phyloP scores from a whole-genome alignment of 257 asterid species.

The Solanum rostratum region DNA sequence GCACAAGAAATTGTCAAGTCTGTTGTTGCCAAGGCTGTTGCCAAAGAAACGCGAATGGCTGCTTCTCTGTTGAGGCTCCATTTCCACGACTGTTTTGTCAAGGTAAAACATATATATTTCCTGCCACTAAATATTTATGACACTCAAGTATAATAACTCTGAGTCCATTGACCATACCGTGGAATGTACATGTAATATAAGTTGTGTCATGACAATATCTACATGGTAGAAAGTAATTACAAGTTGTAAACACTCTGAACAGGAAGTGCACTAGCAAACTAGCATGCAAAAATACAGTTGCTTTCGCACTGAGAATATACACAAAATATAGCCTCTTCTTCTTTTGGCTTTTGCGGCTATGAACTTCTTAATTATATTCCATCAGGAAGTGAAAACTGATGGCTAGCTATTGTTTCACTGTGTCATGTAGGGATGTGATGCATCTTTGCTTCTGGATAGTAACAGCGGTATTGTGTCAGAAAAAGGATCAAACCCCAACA shows the following conservation, averaged over 20 bases:
- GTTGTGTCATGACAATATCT: not conserved
- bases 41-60: constrained; percentile 82
- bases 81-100: constrained; percentile 90
- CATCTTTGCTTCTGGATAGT: constrained; percentile 73
- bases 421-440: constrained; percentile 76
- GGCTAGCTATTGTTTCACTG: not conserved
- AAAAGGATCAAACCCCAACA: constrained; percentile 66
- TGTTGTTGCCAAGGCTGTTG: constrained; percentile 66
- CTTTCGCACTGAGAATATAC: not conserved
- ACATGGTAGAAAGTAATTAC: not conserved
- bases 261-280: not conserved
- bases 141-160: not conserved
- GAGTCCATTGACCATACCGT: not conserved
- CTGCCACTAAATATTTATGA: not conserved
- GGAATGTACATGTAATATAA: not conserved
- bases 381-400: not conserved
- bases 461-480: constrained; percentile 37
- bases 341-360: not conserved
- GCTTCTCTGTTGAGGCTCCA: constrained; percentile 88
- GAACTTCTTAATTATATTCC: not conserved
- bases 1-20: constrained; percentile 54
- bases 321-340: not conserved
- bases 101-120: constrained; percentile 26
- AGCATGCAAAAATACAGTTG: not conserved
- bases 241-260: not conserved